Base-by-base conservation (phyloP, 306 rosid species). In the Trichosanthes truncata region DNA sequence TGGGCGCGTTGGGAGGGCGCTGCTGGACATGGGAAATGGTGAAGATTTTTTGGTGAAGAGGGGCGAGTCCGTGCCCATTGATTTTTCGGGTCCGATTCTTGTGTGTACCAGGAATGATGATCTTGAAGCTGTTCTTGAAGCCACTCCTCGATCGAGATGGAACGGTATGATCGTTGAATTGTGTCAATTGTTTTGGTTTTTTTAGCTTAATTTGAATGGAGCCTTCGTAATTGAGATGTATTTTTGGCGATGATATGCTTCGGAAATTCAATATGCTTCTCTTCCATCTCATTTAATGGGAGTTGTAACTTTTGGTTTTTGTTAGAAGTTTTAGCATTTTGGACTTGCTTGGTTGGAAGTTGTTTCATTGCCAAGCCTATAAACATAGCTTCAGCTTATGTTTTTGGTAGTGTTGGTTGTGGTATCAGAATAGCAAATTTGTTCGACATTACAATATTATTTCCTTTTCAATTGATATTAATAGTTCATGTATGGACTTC, bases 91-190 rank as follows among this genome's bases (percentile, higher is more conserved):
- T 13, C 98, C 98, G 10, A 91, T 95, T 57, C 83, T 92, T 33
- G 97, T 92, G 2, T 95, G 98, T 80, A 95, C 98, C 0, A 84
- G 98, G 61, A 95, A 95, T 77, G 98, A 95, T 62, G 97, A 95
- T 88, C 98, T 95, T 13, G 97, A 95, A 4, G 89, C 86, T 12
- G 97, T 95, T 41, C 97, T 95, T 60, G 82, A 90, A 20, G 80
- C 90, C 14, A 95, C 96, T 69, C 98, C 98, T 40, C 83, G 48
- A 33, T 87, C 97, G 4, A 95, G 97, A 89, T 92, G 98, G 97
- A 87, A 74, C 71, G 97, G 98, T 94, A 81, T 11, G 49, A 45
- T 23, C 55, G 15, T 29, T 29, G 41, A 73, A 48, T 46, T 21
- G 23, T 31, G 43, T 12, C 4, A 2, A 33, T 6, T 40, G 9